phyloP scores from a whole-genome alignment of 768 basidiomycete genomes.

The Xerocomellus chrysenteron region DNA sequence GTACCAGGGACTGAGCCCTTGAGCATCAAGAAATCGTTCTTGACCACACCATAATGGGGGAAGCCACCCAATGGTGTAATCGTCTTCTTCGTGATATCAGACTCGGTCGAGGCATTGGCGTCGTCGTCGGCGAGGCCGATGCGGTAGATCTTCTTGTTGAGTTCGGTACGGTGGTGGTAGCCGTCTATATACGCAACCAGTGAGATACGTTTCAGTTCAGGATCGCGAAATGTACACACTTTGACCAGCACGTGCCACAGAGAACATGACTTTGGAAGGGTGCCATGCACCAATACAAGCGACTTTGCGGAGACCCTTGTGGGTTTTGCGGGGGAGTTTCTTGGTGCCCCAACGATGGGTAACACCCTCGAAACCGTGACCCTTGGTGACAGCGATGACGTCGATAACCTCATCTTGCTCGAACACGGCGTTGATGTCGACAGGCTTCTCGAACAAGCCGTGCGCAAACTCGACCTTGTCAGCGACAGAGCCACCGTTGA shows the following conservation, averaged over 20 bases:
- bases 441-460: constrained; percentile 93
- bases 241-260: constrained; percentile 99
- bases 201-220: background rate
- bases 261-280: constrained; percentile 99
- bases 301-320: constrained; percentile 99
- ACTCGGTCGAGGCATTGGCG: constrained; percentile 88
- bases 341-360: constrained; percentile 99
- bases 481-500: constrained; percentile 93
- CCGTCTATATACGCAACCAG: constrained; percentile 56
- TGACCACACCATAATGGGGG: constrained; percentile 98
- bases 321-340: constrained; percentile 97
- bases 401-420: constrained; percentile 98
- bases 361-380: constrained; percentile 99
- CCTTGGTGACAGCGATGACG: constrained; percentile 97
- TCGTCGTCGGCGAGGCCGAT: constrained; percentile 79
- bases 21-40: constrained; percentile 97
- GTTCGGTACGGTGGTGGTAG: constrained; percentile 94
- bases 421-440: constrained; percentile 83
- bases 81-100: constrained; percentile 88
- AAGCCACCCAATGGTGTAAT: constrained; percentile 99
- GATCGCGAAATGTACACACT: constrained; percentile 51
- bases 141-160: constrained; percentile 99
- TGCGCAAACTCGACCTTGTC: constrained; percentile 98
- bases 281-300: constrained; percentile 99
- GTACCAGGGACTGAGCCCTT: constrained; percentile 96